Evolutionary conservation across 345 rosid species (phyloP), one percentile per base, ranked within the genome.

Genomic region (Eucalyptus regnans): DNA sequence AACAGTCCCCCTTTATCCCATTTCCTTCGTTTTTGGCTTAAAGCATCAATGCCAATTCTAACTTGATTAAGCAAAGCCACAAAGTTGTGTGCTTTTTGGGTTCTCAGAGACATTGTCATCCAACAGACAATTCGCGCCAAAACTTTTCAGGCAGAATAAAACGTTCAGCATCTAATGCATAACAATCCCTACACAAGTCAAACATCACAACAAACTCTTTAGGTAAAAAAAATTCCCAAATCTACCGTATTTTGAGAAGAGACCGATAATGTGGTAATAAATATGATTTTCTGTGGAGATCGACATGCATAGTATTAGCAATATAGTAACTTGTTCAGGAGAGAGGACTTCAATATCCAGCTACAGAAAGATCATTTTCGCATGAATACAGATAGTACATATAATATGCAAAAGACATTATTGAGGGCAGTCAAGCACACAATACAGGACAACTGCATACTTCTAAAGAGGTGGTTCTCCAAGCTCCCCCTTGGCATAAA

Each of bases 401-500:
- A 86, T 86, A 37, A 50, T 37, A 50, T 31, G 43, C 31, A 86
- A 86, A 50, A 50, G 31, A 86, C 37, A 20, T 86, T 43, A 86
- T 49, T 23, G 56, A 86, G 56, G 85, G n/a, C 86, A 79, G 33
- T 66, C 84, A 48, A 66, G 58, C 48, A 80, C 49, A 86, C 83
- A 10, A 76, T 76, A 37, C 83, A 6, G 83, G 27, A 76, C 48
- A 37, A 37, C 83, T 6, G 83, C 92, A 68, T 92, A 93, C 95
- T 91, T 90, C 95, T 90, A 89, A 93, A 93, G 48, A 93, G 92
- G 89, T 93, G 95, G 79, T 93, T 93, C 91, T 93, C 95, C 90
- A 93, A 91, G 91, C 95, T 93, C 90, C 95, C 95, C 29, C 94
- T 91, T 85, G 95, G 95, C 94, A 93, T 92, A 79, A 93, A 93